phyloP scores from a whole-genome alignment of 192 early-diverging fungal genomes.

The Mortierella hygrophila region DNA sequence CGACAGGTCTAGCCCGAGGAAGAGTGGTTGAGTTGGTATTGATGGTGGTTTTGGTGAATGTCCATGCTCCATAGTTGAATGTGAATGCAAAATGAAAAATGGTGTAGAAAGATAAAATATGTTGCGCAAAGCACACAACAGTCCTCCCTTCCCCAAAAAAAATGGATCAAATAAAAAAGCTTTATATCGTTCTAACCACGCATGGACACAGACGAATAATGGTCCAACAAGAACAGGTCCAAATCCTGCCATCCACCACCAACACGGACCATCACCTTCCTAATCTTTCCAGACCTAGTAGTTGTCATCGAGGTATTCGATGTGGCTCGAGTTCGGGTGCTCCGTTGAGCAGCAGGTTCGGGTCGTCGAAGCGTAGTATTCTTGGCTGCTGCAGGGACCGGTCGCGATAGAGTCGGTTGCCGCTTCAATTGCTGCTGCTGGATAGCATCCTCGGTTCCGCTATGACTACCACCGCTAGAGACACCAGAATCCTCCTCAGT shows the following conservation, averaged over 20 bases:
- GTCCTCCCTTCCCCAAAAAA: neutral
- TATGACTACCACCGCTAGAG: constrained; percentile 22
- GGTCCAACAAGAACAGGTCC: constrained; percentile 67
- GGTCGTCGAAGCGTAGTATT: constrained; percentile 13
- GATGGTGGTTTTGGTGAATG: neutral
- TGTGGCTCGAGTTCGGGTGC: constrained; percentile 4
- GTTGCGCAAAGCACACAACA: neutral
- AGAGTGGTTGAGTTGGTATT: constrained; percentile 48
- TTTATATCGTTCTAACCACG: neutral
- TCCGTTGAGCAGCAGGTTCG: constrained; percentile 20
- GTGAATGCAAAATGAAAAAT: no score
- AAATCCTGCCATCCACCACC: constrained; percentile 73
- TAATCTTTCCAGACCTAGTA: constrained; percentile 9
- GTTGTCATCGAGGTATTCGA: neutral
- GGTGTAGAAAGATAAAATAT: constrained; percentile 16
- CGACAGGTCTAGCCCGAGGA: constrained; percentile 80
- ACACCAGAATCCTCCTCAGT: constrained; percentile 22
- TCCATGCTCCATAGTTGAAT: constrained; percentile 7
- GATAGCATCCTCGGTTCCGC: constrained; percentile 20
- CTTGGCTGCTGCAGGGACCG: neutral
- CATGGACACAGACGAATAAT: constrained; percentile 4
- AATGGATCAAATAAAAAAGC: neutral
- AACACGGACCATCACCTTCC: constrained; percentile 70
- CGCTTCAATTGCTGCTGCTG: constrained; percentile 4
- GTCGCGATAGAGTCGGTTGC: neutral